These are phyloP conservation scores for Globisporangium orthogonon DNA, from an alignment of 352 stramenopile genomes.

Conservation along the genomic window DNA sequence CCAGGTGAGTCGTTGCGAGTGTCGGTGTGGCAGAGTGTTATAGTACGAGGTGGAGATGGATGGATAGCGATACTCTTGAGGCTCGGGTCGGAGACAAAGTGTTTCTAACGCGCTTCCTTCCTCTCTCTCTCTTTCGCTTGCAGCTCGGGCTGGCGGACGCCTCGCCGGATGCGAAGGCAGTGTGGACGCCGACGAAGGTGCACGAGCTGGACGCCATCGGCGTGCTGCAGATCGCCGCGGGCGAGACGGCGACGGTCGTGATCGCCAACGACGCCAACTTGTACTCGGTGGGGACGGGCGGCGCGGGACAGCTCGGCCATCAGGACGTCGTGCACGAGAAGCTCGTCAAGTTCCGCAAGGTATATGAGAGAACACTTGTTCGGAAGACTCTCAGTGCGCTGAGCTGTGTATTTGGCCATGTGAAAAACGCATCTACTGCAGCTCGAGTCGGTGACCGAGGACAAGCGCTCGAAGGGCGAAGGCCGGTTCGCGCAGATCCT, in stretches of 20 bases:
- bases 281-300: slow-evolving; percentile 69
- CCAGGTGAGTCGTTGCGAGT: too few relatives aligned
- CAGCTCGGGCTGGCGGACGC: slow-evolving; percentile 48
- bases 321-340: slow-evolving; percentile 77
- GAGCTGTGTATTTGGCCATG: not conserved
- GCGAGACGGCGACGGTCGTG: slow-evolving; percentile 53
- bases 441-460: slow-evolving; percentile 61
- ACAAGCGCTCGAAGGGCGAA: slow-evolving; percentile 74
- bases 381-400: too few relatives aligned
- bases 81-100: too few relatives aligned
- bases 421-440: slow-evolving; percentile 11
- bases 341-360: slow-evolving; percentile 68
- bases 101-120: too few relatives aligned
- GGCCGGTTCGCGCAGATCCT: slow-evolving; percentile 47
- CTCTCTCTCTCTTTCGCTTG: not conserved
- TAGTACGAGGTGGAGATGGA: too few relatives aligned
- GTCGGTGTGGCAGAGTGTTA: too few relatives aligned
- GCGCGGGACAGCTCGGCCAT: slow-evolving; percentile 55
- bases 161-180: slow-evolving; percentile 30
- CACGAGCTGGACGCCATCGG: slow-evolving; percentile 52
- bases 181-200: slow-evolving; percentile 57
- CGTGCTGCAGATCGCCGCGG: slow-evolving; percentile 55
- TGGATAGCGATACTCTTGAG: too few relatives aligned
- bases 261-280: slow-evolving; percentile 68
- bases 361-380: slow-evolving; percentile 11